Percentiles rank a stretch among this genome's conserved stretches.
These are phyloP conservation scores for Acmispon strigosus DNA, from an alignment of 306 rosid species.

Conservation along the genomic window DNA sequence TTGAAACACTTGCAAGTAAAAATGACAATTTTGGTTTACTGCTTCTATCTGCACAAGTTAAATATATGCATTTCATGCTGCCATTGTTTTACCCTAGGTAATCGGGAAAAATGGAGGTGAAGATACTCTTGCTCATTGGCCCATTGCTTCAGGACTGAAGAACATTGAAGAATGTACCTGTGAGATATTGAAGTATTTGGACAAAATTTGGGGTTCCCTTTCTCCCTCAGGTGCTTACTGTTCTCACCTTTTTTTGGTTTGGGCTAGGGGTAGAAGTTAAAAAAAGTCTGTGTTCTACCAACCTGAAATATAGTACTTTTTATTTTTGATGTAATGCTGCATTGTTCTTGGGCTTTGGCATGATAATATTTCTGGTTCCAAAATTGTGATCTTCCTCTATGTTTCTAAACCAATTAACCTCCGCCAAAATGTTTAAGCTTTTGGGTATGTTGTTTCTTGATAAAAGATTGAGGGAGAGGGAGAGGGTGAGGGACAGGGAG, in stretches of 20 bases:
- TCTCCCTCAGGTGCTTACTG: constrained; percentile 65
- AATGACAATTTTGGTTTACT: constrained; percentile 3
- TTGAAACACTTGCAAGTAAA: constrained; percentile 86
- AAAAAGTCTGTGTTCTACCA: background rate
- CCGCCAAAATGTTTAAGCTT: too few relatives aligned
- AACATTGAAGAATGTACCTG: constrained; percentile 83
- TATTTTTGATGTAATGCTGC: background rate
- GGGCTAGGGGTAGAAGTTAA: background rate
- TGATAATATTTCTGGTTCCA: background rate
- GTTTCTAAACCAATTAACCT: too few relatives aligned
- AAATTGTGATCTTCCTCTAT: background rate
- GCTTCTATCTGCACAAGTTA: constrained; percentile 10
- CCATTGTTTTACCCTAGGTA: constrained; percentile 38
- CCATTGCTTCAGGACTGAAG: constrained; percentile 71
- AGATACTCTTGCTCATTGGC: constrained; percentile 97
- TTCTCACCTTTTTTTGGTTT: constrained; percentile 3
- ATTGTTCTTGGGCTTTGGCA: background rate
- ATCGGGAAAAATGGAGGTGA: constrained; percentile 90
- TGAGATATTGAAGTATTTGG: constrained; percentile 79
- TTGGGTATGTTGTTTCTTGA: too few relatives aligned
- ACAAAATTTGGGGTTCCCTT: constrained; percentile 75
- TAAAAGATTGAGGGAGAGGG: too few relatives aligned
- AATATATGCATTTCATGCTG: constrained; percentile 13
- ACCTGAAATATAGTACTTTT: background rate
- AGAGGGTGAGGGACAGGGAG: too few relatives aligned